Evolutionary conservation across 257 asterid species (phyloP).

Genomic region (Solanum neorickii): DNA sequence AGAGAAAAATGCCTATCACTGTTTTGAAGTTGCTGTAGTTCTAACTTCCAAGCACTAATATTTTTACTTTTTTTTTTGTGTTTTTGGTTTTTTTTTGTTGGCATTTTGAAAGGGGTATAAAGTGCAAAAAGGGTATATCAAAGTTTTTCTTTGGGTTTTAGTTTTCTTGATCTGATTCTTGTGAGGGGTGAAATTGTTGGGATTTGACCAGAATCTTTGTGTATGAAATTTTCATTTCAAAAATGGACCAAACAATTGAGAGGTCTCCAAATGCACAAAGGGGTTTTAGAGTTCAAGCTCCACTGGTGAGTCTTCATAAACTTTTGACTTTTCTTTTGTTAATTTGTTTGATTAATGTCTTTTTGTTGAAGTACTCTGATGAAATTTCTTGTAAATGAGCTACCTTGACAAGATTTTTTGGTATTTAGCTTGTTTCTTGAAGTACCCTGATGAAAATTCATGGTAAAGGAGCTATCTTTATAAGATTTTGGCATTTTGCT

Average conservation of each 20-base stretch:
- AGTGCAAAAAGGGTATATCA: conserved; percentile 3
- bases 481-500: neutral
- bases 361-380: conserved; percentile 1
- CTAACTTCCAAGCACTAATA: conserved; percentile 30
- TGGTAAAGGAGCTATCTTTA: neutral
- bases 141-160: conserved; percentile 21
- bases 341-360: neutral
- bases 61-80: conserved; percentile 15
- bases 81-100: conserved; percentile 14
- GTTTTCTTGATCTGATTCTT: neutral
- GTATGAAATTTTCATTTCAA: conserved; percentile 19
- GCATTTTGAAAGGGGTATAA: conserved; percentile 29
- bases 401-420: neutral
- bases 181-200: neutral
- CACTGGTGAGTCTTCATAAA: conserved; percentile 49
- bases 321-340: conserved; percentile 1
- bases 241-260: conserved; percentile 61
- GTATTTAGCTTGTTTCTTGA: neutral
- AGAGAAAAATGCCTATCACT: conserved; percentile 14
- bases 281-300: conserved; percentile 83
- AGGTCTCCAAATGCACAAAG: conserved; percentile 68
- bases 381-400: neutral
- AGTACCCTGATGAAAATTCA: neutral
- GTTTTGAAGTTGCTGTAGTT: conserved; percentile 21
- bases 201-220: conserved; percentile 17